phyloP scores from a whole-genome alignment of 345 rosid species.

The Rubroshorea leprosula region DNA sequence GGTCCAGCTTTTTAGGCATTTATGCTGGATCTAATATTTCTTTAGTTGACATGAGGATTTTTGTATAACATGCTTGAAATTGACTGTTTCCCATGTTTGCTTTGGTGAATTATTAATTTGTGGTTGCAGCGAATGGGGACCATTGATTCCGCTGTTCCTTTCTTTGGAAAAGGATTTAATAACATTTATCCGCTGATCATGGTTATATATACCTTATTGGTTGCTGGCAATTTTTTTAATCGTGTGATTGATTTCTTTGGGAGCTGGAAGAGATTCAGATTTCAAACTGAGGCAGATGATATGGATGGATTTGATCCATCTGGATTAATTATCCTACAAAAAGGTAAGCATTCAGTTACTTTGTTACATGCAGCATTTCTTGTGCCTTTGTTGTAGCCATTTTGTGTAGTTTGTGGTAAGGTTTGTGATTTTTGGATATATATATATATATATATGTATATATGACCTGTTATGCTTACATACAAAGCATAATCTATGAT shows the following conservation, averaged over 20 bases:
- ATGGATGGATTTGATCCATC: conserved; percentile 93
- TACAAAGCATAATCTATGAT: background rate
- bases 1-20: background rate
- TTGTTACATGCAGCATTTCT: background rate
- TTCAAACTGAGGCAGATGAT: conserved; percentile 82
- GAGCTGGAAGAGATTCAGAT: conserved; percentile 83
- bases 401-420: no score
- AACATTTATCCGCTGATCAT: conserved; percentile 93
- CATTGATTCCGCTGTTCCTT: conserved; percentile 77
- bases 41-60: background rate
- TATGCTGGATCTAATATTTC: background rate
- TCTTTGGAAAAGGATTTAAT: conserved; percentile 81
- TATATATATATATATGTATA: no score
- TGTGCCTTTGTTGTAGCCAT: no score
- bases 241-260: conserved; percentile 86
- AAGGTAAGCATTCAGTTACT: conserved; percentile 36
- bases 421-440: no score
- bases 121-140: conserved; percentile 88
- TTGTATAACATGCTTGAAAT: background rate
- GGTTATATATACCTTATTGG: conserved; percentile 88
- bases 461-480: background rate
- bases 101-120: conserved; percentile 11
- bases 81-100: conserved; percentile 11
- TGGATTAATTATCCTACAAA: conserved; percentile 80
- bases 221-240: conserved; percentile 90